phyloP scores from a whole-genome alignment of 2,329 filamentous ascomycete genomes.

The Fusarium continuum region DNA sequence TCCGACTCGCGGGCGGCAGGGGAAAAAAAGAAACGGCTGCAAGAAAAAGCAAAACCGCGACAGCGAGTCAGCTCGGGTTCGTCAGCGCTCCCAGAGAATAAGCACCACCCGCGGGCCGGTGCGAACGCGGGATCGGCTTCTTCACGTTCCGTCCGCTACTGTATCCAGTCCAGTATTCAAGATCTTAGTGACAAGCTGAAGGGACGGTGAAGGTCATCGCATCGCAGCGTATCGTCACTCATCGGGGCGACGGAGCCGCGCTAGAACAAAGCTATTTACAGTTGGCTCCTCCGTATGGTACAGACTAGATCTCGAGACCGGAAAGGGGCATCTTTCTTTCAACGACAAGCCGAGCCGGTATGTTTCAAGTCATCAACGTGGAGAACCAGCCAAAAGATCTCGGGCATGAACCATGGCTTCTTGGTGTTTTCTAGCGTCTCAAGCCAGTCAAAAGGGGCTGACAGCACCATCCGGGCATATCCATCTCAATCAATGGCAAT shows the following conservation, averaged over 20 bases:
- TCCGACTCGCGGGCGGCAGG: slow-evolving; percentile 1
- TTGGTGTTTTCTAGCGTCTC: slow-evolving; percentile 26
- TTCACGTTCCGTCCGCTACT: slow-evolving; percentile 27
- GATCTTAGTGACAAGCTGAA: background rate
- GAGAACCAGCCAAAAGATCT: slow-evolving; percentile 11
- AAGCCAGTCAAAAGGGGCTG: slow-evolving; percentile 8
- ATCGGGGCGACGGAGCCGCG: slow-evolving; percentile 2
- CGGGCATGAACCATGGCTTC: slow-evolving; percentile 2
- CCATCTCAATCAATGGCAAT: no score
- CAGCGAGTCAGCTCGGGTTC: slow-evolving; percentile 35
- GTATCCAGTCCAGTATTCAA: no score
- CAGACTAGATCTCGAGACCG: background rate
- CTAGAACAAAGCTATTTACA: background rate
- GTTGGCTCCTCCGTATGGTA: background rate
- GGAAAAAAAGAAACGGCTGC: background rate
- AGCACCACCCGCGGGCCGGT: slow-evolving; percentile 34
- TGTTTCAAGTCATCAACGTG: background rate
- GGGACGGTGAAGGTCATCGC: background rate
- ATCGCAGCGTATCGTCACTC: background rate
- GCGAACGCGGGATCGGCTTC: slow-evolving; percentile 37
- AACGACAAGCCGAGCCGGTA: background rate
- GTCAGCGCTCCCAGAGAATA: background rate
- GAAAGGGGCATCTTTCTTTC: background rate
- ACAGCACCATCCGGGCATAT: background rate
- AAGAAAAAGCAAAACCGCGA: slow-evolving; percentile 23